A percentile compares a stretch with the other conserved stretches of the same genome.
Evolutionary conservation across 2,329 filamentous ascomycete genomes (phyloP).

Genomic region (Magnaporthiopsis poae): DNA sequence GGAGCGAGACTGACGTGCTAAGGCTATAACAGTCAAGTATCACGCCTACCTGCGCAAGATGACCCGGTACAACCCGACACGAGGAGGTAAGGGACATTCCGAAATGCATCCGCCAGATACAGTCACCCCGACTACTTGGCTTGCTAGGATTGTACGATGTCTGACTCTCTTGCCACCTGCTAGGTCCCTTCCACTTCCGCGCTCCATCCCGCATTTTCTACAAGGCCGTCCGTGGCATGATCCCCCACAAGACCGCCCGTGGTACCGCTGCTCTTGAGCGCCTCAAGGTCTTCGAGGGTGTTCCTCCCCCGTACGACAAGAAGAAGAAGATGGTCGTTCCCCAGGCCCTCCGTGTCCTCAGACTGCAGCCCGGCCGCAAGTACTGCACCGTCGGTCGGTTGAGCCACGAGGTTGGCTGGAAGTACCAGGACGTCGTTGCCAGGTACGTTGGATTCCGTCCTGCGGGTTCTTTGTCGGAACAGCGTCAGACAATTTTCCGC

Average conservation of each 20-base stretch:
- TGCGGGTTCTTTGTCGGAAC: neutral
- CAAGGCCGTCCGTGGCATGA: slow-evolving; percentile 99
- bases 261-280: slow-evolving; percentile 93
- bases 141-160: neutral
- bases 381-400: slow-evolving; percentile 98
- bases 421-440: slow-evolving; percentile 98
- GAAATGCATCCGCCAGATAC: neutral
- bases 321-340: slow-evolving; percentile 99
- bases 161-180: slow-evolving; percentile 10
- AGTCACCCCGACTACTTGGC: neutral
- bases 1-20: neutral
- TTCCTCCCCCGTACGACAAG: slow-evolving; percentile 98
- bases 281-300: slow-evolving; percentile 99
- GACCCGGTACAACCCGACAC: slow-evolving; percentile 98
- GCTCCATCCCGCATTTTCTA: slow-evolving; percentile 99
- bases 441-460: slow-evolving; percentile 54
- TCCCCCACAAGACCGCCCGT: slow-evolving; percentile 98
- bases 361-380: slow-evolving; percentile 98
- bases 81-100: slow-evolving; percentile 66
- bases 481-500: neutral
- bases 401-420: slow-evolving; percentile 99
- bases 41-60: slow-evolving; percentile 99
- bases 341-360: slow-evolving; percentile 90
- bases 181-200: slow-evolving; percentile 99
- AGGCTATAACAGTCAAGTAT: slow-evolving; percentile 81